Percentiles rank a stretch among this genome's conserved stretches.
These are phyloP conservation scores for Protomyces inundatus DNA, from an alignment of 1,139 yeast species.

Conservation along the genomic window DNA sequence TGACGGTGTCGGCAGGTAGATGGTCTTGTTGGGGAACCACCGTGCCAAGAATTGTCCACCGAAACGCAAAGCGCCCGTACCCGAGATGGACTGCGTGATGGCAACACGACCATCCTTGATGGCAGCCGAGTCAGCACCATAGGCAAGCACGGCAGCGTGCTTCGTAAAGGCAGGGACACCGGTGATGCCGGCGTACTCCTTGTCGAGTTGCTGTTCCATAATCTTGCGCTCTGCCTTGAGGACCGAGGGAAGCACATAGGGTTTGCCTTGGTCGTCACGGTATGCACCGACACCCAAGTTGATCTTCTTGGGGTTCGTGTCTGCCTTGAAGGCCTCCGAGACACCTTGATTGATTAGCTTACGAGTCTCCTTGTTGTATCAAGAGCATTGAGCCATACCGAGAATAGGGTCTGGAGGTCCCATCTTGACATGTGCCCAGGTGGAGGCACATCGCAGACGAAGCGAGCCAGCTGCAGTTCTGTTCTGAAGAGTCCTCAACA, in stretches of 20 bases:
- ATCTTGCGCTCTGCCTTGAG: conserved; percentile 55
- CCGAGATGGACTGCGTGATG: conserved; percentile 64
- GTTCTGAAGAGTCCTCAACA: conserved; percentile 20
- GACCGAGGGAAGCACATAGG: conserved; percentile 90
- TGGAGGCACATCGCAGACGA: conserved; percentile 19
- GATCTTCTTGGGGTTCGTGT: conserved; percentile 54
- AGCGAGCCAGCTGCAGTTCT: background rate
- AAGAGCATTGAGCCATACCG: conserved; percentile 20
- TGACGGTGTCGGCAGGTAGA: conserved; percentile 62
- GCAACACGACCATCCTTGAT: conserved; percentile 48
- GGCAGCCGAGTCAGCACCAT: conserved; percentile 51
- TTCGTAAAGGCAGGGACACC: conserved; percentile 67
- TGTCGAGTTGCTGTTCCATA: conserved; percentile 62
- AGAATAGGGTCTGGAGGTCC: conserved; percentile 50
- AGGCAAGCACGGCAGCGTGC: conserved; percentile 72
- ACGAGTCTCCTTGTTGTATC: background rate
- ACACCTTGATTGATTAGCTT: conserved; percentile 29
- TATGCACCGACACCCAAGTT: conserved; percentile 96
- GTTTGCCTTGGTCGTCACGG: conserved; percentile 86
- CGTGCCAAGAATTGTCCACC: conserved; percentile 58
- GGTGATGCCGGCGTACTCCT: conserved; percentile 81
- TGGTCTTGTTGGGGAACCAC: conserved; percentile 46
- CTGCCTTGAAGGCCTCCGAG: conserved; percentile 49
- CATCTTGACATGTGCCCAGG: conserved; percentile 33
- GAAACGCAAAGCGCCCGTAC: conserved; percentile 68